phyloP scores from a whole-genome alignment of 2,329 filamentous ascomycete genomes.

The Ascomycota sp. region DNA sequence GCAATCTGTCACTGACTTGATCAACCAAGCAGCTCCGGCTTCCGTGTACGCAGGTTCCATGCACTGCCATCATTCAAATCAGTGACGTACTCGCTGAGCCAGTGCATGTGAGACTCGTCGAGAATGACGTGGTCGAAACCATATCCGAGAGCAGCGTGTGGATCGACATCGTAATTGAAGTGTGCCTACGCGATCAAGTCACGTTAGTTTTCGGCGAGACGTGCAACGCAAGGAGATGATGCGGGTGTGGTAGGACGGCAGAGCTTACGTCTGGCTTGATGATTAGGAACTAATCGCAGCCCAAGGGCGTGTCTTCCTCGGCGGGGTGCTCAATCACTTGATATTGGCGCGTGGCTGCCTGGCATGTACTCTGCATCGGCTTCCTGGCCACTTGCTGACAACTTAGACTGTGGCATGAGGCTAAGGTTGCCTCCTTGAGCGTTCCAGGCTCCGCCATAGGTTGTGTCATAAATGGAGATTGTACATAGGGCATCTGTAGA shows the following conservation, averaged over 20 bases:
- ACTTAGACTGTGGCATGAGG: too few relatives aligned
- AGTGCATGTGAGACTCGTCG: slow-evolving; percentile 39
- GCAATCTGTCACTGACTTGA: too few relatives aligned
- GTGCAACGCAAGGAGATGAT: not conserved
- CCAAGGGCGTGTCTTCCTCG: slow-evolving; percentile 47
- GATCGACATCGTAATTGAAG: slow-evolving; percentile 44
- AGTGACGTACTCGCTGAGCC: slow-evolving; percentile 19
- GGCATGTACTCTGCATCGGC: slow-evolving; percentile 41
- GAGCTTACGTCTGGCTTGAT: slow-evolving; percentile 36
- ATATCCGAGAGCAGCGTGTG: slow-evolving; percentile 76
- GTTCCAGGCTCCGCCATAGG: too few relatives aligned
- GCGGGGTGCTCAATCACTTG: too few relatives aligned
- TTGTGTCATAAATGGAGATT: too few relatives aligned
- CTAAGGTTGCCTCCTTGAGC: too few relatives aligned
- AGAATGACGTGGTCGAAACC: slow-evolving; percentile 64
- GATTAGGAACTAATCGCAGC: slow-evolving; percentile 40
- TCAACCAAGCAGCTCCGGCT: too few relatives aligned
- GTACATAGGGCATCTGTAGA: too few relatives aligned
- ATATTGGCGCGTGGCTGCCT: slow-evolving; percentile 76
- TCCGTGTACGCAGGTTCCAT: slow-evolving; percentile 20
- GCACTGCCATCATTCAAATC: slow-evolving; percentile 23
- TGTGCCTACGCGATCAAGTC: slow-evolving; percentile 18
- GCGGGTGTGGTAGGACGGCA: too few relatives aligned
- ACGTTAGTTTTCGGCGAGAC: slow-evolving; percentile 1
- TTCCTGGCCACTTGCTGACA: not conserved